These are phyloP conservation scores for Pichia sp. DNA, from an alignment of 1,139 yeast species.

Conservation along the genomic window DNA sequence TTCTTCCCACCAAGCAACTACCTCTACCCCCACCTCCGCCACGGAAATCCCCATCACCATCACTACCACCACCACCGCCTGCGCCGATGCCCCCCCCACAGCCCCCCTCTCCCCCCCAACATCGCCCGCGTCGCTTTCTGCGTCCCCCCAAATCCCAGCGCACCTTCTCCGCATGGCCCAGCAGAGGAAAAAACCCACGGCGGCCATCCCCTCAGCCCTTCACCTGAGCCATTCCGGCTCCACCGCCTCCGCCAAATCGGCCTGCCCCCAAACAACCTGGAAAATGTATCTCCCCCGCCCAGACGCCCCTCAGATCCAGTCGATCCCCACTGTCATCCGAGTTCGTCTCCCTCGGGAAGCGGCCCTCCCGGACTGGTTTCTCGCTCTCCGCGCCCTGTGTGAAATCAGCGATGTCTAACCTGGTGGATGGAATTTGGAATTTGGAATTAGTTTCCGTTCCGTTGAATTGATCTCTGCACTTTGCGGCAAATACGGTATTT, in stretches of 20 bases:
- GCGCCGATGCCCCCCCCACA: background rate
- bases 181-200: background rate
- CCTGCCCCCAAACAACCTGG: background rate
- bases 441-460: too few relatives aligned
- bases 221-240: background rate
- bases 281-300: background rate
- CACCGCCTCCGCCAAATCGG: background rate
- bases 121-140: background rate
- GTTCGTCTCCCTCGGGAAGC: background rate
- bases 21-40: background rate
- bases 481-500: too few relatives aligned
- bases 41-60: background rate
- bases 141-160: background rate
- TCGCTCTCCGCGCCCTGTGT: background rate
- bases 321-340: background rate
- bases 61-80: background rate
- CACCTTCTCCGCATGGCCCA: background rate
- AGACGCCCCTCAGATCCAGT: background rate
- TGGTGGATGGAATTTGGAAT: too few relatives aligned
- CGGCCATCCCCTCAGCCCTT: background rate
- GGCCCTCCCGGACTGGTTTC: background rate
- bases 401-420: background rate
- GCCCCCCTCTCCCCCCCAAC: background rate
- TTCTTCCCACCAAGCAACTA: too few relatives aligned
- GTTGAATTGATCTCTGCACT: too few relatives aligned